These are phyloP conservation scores for Leccinum aurantiacum DNA, from an alignment of 768 basidiomycete genomes.

Conservation along the genomic window DNA sequence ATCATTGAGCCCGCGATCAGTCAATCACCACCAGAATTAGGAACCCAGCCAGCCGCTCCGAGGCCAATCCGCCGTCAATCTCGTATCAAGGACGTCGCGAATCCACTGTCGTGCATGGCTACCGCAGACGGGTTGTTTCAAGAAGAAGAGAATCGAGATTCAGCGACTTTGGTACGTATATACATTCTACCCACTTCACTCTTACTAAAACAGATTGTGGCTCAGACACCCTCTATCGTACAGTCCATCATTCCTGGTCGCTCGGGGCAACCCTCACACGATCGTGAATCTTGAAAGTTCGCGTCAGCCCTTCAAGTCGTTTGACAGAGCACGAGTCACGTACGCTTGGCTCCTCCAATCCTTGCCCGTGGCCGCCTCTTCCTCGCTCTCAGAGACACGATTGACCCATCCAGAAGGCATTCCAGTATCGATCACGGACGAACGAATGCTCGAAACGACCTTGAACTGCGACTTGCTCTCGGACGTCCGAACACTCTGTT, in stretches of 20 bases:
- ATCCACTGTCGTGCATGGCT: no score
- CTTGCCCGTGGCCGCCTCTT: constrained; percentile 41
- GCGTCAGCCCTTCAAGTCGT: constrained; percentile 1
- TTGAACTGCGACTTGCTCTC: constrained; percentile 72
- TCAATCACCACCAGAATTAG: no score
- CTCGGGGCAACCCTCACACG: not conserved
- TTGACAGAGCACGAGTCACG: constrained; percentile 16
- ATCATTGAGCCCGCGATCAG: no score
- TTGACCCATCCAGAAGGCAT: constrained; percentile 75
- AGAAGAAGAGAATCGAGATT: not conserved
- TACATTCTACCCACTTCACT: not conserved
- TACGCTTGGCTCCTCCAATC: constrained; percentile 58
- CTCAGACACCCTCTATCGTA: not conserved
- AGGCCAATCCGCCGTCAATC: no score
- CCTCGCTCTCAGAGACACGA: constrained; percentile 44
- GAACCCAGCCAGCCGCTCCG: no score
- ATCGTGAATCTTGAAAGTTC: constrained; percentile 15
- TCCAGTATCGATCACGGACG: constrained; percentile 65
- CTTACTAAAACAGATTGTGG: not conserved
- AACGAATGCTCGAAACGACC: constrained; percentile 68
- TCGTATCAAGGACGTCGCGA: no score
- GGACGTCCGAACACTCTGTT: constrained; percentile 34
- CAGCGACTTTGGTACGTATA: not conserved
- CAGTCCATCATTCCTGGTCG: not conserved
- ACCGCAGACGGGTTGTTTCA: not conserved